Evolutionary conservation across 2,329 filamentous ascomycete genomes (phyloP).

Genomic region (Aspergillus nomiae): DNA sequence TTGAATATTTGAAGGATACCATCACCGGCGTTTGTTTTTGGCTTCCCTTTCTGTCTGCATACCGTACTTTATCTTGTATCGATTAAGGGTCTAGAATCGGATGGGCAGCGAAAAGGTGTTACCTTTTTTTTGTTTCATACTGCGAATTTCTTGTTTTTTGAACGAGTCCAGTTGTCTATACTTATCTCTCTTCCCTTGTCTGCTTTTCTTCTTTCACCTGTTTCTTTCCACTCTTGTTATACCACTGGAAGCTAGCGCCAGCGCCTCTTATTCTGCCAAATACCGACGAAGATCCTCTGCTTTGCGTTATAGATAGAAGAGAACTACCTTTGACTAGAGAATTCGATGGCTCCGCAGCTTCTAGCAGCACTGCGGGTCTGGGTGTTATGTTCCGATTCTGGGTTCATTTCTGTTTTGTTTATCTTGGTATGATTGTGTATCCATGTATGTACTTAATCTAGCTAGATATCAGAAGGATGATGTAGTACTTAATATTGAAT

Average conservation of each 20-base stretch:
- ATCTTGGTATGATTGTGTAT: not conserved
- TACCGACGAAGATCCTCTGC: not conserved
- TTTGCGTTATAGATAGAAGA: not conserved
- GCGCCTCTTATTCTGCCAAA: not conserved
- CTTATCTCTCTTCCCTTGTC: not conserved
- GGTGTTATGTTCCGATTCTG: not conserved
- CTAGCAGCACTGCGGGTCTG: not conserved
- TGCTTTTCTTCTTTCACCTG: not conserved
- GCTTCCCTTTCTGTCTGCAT: conserved; percentile 6
- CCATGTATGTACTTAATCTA: not conserved
- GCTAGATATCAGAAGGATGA: not conserved
- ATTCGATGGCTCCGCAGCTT: not conserved
- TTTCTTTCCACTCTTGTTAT: not conserved
- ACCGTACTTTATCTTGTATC: not conserved
- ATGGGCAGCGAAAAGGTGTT: not conserved
- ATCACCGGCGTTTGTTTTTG: not conserved
- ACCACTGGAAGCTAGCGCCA: not conserved
- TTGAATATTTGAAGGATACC: conserved; percentile 18
- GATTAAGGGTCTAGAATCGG: not conserved
- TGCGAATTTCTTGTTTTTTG: not conserved
- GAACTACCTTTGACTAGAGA: not conserved
- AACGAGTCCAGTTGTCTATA: not conserved
- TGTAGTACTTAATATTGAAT: not conserved
- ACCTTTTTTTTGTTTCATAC: not conserved
- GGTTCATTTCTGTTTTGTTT: not conserved